Base-by-base conservation (phyloP, 2,329 filamentous ascomycete genomes). In the Sporothrix mexicana region DNA sequence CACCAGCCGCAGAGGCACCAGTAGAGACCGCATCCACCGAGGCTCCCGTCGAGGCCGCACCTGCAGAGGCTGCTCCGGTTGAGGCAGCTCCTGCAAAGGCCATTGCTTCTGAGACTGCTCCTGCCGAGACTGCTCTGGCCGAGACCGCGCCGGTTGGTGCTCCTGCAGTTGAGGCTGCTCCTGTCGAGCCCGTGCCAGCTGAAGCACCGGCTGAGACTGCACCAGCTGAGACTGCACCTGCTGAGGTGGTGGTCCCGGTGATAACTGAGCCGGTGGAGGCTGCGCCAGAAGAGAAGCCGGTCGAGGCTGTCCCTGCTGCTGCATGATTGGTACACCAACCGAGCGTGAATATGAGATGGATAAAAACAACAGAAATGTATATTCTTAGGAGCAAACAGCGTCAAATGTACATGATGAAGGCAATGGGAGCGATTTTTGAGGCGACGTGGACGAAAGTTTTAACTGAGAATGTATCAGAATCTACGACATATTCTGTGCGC, bases 131-230 rank as follows among this genome's bases (percentile, higher is more conserved):
- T 36, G 30, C 30, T 36, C 30, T 7, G 3, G 3, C 3, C 2
- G 30, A 36, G 30, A 5, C 30, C 30, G 30, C 30, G 30, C 30
- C 30, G 30, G 30, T 36, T 36, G 30, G 7, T 4, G 30, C 30
- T 36, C 30, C 30, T 36, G 30, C 30, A 36, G 30, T 36, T 36
- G 30, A 36, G 30, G 30, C 30, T 36, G 3, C 30, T 36, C 30
- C 30, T 36, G 30, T 5, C 2, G 9, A 64, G 49, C 8, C 20
- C 51, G 20, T 12, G 12, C 6, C 51, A 7, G 30, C 30, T 25
- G 66, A 72, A 2, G 53, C 55, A 13, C 64, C 55, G 6, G 74
- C 74, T 20, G 69, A 36, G 30, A 36, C 15, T 6, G 2, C 41
- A 4, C 8, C 25, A 2, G 53, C 17, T 2, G 17, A 15, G 10